These are phyloP conservation scores for Amphirosellinia nigrospora DNA, from an alignment of 495 filamentous ascomycete genomes.

Conservation along the genomic window DNA sequence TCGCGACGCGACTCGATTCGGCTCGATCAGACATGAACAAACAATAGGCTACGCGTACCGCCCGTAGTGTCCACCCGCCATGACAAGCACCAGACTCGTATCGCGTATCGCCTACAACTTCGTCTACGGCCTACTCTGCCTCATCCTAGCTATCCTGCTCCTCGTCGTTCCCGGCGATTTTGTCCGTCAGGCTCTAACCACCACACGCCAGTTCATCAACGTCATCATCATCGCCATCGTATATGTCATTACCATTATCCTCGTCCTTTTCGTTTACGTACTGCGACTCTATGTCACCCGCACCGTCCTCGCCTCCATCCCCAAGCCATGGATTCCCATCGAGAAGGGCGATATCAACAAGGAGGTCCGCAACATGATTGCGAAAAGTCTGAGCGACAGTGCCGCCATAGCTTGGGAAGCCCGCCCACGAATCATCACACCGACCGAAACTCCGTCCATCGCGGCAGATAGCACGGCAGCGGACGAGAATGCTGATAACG, in stretches of 20 bases:
- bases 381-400: slow-evolving; percentile 71
- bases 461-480: slow-evolving; percentile 20
- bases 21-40: background rate
- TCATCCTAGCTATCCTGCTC: slow-evolving; percentile 73
- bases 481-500: background rate
- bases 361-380: slow-evolving; percentile 75
- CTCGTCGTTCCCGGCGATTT: slow-evolving; percentile 83
- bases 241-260: slow-evolving; percentile 75
- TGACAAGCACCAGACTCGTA: slow-evolving; percentile 48
- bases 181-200: slow-evolving; percentile 75
- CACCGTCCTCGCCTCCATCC: slow-evolving; percentile 77
- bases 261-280: slow-evolving; percentile 79
- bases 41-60: slow-evolving; percentile 3
- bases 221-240: slow-evolving; percentile 82
- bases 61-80: no score
- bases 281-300: slow-evolving; percentile 88
- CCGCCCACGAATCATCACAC: slow-evolving; percentile 63
- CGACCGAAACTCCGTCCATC: slow-evolving; percentile 28
- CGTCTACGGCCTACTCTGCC: slow-evolving; percentile 76
- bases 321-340: slow-evolving; percentile 80
- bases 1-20: background rate
- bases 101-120: slow-evolving; percentile 83
- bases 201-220: slow-evolving; percentile 68
- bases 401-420: slow-evolving; percentile 82
- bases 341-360: slow-evolving; percentile 78